Base-by-base conservation (phyloP, 768 basidiomycete species). In the Lactifluus piperatus region DNA sequence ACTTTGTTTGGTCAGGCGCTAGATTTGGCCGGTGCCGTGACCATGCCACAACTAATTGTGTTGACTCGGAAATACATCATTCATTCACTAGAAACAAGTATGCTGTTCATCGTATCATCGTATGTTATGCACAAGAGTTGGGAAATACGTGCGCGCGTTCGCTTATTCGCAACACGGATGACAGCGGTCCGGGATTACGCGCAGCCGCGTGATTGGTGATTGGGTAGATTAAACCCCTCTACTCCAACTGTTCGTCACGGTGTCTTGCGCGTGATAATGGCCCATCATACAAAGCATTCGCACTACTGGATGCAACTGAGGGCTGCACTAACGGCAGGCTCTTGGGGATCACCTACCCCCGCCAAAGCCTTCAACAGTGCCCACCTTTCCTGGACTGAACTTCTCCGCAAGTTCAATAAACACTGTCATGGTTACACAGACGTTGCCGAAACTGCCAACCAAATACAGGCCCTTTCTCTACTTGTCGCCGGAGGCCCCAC, bases 321-420 rank as follows among this genome's bases (percentile, higher is more conserved):
- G 49, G 68, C 77, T 2, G 82, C 82, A 0, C 79, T 93, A 54
- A 83, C 86, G 3, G 82, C 82, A 0, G 91, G 91, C 8, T 75
- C 81, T 63, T 94, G 91, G 91, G 72, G 81, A 14, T 73, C 84
- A 6, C 62, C 72, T 2, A 68, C 69, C 27, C 88, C 90, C 0
- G 86, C 85, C 4, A 86, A 78, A 64, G 72, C 80, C 0, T 77
- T 77, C 30, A 80, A 80, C 30, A 85, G 80, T 14, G 60, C 66
- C 0, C 64, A 70, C 4, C 69, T 93, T 16, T 74, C 83, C 11
- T 94, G 91, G 91, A 76, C 83, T 1, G 86, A 90, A 67, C 79
- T 93, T 13, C 72, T 93, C 41, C 80, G 88, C 63, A 94, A 94
- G 71, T 91, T 90, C 74, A 84, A 87, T 69, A 94, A 94, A 63